phyloP scores from a whole-genome alignment of 805 yeast genomes.

The Barnettozyma vustinii region DNA sequence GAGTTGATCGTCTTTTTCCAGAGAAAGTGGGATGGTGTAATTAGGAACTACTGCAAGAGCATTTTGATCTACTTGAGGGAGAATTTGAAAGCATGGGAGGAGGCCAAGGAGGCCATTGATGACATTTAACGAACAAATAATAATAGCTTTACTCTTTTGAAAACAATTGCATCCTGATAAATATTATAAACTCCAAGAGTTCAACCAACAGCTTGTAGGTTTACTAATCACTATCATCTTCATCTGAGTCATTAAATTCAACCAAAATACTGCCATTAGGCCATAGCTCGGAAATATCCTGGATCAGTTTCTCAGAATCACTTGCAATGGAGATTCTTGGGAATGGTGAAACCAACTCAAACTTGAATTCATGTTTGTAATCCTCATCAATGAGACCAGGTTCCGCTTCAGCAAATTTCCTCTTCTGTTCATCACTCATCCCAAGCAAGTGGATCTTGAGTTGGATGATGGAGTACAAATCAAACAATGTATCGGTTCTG shows the following conservation, averaged over 20 bases:
- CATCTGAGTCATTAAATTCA: conserved; percentile 33
- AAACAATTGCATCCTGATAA: not conserved
- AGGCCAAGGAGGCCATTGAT: conserved; percentile 27
- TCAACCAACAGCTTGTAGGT: not conserved
- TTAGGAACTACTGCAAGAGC: conserved; percentile 28
- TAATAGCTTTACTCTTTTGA: not conserved
- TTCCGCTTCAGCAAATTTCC: conserved; percentile 1
- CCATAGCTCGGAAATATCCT: conserved; percentile 44
- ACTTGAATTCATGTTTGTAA: conserved; percentile 42
- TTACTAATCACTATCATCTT: conserved; percentile 17
- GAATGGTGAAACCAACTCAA: conserved; percentile 56
- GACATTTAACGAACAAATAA: conserved; percentile 7
- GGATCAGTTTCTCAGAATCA: conserved; percentile 28
- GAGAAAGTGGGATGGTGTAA: conserved; percentile 25
- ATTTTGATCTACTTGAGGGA: conserved; percentile 33
- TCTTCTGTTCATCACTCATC: conserved; percentile 7
- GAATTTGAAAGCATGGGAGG: conserved; percentile 35
- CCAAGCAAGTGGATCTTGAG: conserved; percentile 28
- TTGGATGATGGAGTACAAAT: conserved; percentile 47
- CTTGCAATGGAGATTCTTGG: conserved; percentile 48
- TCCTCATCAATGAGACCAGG: conserved; percentile 8
- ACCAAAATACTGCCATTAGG: conserved; percentile 68
- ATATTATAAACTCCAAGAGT: not conserved
- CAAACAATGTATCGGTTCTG: conserved; percentile 34
- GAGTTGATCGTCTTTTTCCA: conserved; percentile 25